Conservation (phyloP, 2,329 filamentous ascomycete species). For the Zarea fungicola region DNA sequence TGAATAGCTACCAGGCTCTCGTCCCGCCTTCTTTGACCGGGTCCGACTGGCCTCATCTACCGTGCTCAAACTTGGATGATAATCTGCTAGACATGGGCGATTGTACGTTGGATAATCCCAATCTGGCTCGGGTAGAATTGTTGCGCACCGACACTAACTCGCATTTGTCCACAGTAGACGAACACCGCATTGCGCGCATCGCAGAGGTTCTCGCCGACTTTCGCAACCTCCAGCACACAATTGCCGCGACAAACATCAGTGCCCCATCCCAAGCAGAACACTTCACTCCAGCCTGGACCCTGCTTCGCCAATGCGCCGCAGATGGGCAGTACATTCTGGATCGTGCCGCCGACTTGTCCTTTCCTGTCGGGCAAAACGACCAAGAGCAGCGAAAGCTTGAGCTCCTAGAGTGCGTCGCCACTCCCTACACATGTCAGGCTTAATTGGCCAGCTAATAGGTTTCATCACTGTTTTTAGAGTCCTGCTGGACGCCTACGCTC, state of each 20-base stretch:
- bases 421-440: constrained; percentile 3
- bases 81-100: neutral
- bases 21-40: neutral
- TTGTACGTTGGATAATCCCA: neutral
- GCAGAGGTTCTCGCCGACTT: constrained; percentile 59
- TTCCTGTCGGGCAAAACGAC: constrained; percentile 45
- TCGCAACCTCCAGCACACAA: constrained; percentile 56
- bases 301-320: constrained; percentile 55
- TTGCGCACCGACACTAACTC: neutral
- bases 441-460: too few relatives aligned
- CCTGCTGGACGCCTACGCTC: constrained; percentile 53
- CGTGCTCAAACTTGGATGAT: neutral
- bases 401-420: constrained; percentile 50
- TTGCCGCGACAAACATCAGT: constrained; percentile 51
- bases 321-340: constrained; percentile 62
- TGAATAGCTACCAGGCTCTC: constrained; percentile 5
- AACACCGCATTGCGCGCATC: constrained; percentile 53
- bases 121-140: neutral
- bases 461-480: constrained; percentile 38
- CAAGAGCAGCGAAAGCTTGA: constrained; percentile 58
- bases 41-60: neutral
- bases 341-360: constrained; percentile 57
- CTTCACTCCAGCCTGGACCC: constrained; percentile 59
- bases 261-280: constrained; percentile 53
- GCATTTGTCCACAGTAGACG: constrained; percentile 46